These are phyloP conservation scores for Chaetomiaceae sp. DNA, from an alignment of 2,329 filamentous ascomycete genomes.

Conservation along the genomic window DNA sequence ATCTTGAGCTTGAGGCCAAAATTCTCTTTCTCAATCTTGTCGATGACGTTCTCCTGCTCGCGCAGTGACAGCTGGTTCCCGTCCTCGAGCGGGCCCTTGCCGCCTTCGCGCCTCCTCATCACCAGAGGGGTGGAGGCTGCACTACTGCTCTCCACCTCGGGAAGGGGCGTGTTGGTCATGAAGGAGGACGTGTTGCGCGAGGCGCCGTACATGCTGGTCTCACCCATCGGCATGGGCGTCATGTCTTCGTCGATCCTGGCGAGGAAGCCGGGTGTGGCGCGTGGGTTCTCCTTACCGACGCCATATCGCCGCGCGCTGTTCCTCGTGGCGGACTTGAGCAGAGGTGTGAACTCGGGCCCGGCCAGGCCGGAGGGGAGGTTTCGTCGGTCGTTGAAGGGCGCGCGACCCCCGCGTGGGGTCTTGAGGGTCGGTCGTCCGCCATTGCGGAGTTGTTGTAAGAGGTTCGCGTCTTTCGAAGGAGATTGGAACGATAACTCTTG, in stretches of 20 bases:
- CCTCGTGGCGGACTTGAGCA: slow-evolving; percentile 74
- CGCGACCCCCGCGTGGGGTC: slow-evolving; percentile 65
- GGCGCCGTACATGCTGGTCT: slow-evolving; percentile 56
- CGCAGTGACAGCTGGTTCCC: slow-evolving; percentile 86
- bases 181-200: slow-evolving; percentile 58
- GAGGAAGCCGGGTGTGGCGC: slow-evolving; percentile 62
- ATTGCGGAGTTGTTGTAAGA: slow-evolving; percentile 69
- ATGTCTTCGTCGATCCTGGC: slow-evolving; percentile 63
- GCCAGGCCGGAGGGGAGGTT: slow-evolving; percentile 62
- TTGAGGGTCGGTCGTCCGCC: slow-evolving; percentile 55
- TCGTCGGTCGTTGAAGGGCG: slow-evolving; percentile 63
- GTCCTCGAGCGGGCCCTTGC: slow-evolving; percentile 67
- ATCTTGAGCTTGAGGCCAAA: slow-evolving; percentile 96
- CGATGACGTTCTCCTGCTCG: slow-evolving; percentile 92
- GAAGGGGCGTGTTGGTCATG: slow-evolving; percentile 66
- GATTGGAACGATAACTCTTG: slow-evolving; percentile 83
- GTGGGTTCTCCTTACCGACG: slow-evolving; percentile 55
- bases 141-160: slow-evolving; percentile 72
- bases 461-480: slow-evolving; percentile 67
- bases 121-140: slow-evolving; percentile 76
- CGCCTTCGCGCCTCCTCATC: slow-evolving; percentile 51
- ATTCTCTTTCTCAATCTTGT: slow-evolving; percentile 97
- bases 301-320: slow-evolving; percentile 59
- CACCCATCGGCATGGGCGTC: slow-evolving; percentile 65
- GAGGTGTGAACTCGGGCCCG: slow-evolving; percentile 82